Evolutionary conservation across 2,329 filamentous ascomycete genomes (phyloP).

Genomic region (Aspergillus sp.): DNA sequence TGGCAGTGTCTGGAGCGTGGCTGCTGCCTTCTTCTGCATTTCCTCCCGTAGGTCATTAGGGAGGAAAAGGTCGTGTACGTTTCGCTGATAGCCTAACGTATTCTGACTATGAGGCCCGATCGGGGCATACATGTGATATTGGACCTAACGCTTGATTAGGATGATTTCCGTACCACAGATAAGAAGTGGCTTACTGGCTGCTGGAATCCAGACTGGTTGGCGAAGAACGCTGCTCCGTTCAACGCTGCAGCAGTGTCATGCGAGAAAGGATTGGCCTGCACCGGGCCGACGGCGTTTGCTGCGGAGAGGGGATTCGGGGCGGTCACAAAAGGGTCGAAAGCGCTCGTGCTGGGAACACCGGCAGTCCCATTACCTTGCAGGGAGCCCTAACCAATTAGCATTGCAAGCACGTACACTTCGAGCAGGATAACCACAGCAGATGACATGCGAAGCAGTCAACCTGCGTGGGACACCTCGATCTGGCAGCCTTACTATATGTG

Average conservation of each 20-base stretch:
- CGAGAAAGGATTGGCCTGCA: constrained; percentile 74
- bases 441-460: no score
- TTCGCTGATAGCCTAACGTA: constrained; percentile 79
- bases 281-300: constrained; percentile 45
- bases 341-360: constrained; percentile 51
- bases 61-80: constrained; percentile 88
- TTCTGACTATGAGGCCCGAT: constrained; percentile 80
- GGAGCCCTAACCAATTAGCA: constrained; percentile 33
- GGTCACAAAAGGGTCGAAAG: constrained; percentile 68
- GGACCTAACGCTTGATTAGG: constrained; percentile 56
- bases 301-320: constrained; percentile 55
- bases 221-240: constrained; percentile 67
- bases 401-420: neutral
- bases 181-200: constrained; percentile 59
- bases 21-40: constrained; percentile 83
- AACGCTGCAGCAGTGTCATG: constrained; percentile 65
- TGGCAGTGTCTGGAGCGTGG: constrained; percentile 79
- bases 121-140: constrained; percentile 92
- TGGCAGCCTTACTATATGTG: constrained; percentile 49
- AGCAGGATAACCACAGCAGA: no score
- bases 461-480: neutral
- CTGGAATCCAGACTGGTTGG: constrained; percentile 58
- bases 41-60: constrained; percentile 85
- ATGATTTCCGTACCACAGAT: neutral
- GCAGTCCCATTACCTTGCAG: constrained; percentile 53